phyloP scores from a whole-genome alignment of 2,329 filamentous ascomycete species.

The Elsinoe ampelina region DNA sequence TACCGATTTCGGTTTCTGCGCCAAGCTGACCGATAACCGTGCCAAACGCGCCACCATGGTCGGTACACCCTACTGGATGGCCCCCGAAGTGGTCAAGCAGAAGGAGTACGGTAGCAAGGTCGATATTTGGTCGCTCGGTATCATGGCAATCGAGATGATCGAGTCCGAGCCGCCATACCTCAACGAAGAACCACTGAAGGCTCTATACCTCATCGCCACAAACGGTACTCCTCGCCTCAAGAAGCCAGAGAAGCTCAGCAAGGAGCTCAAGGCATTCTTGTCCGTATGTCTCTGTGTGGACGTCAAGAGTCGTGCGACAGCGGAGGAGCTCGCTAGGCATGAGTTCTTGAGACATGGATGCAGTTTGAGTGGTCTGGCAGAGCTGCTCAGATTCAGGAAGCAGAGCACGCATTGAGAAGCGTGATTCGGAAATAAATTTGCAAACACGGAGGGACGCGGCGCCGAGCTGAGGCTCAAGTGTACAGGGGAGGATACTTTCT shows the following conservation, averaged over 20 bases:
- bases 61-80: constrained; percentile 99
- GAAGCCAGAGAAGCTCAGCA: constrained; percentile 96
- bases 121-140: constrained; percentile 96
- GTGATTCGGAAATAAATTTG: neutral
- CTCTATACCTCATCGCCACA: constrained; percentile 92
- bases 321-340: constrained; percentile 78
- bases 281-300: constrained; percentile 95
- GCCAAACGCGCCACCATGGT: constrained; percentile 99
- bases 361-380: constrained; percentile 69
- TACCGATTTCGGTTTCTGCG: constrained; percentile 99
- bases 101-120: constrained; percentile 98
- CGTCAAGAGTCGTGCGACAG: constrained; percentile 86
- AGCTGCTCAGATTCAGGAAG: constrained; percentile 75
- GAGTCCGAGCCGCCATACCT: constrained; percentile 96
- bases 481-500: neutral
- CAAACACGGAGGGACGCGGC: neutral
- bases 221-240: constrained; percentile 95
- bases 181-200: constrained; percentile 95
- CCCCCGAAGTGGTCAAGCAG: constrained; percentile 96
- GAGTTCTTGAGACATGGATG: constrained; percentile 94
- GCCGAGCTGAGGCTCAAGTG: constrained; percentile 12
- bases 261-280: constrained; percentile 94
- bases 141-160: constrained; percentile 99
- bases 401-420: constrained; percentile 15
- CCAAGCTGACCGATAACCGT: constrained; percentile 93